Percentiles rank a stretch among this genome's conserved stretches.
Conservation (phyloP, 1,284 basidiomycete species). For the Flammula alnicola region DNA sequence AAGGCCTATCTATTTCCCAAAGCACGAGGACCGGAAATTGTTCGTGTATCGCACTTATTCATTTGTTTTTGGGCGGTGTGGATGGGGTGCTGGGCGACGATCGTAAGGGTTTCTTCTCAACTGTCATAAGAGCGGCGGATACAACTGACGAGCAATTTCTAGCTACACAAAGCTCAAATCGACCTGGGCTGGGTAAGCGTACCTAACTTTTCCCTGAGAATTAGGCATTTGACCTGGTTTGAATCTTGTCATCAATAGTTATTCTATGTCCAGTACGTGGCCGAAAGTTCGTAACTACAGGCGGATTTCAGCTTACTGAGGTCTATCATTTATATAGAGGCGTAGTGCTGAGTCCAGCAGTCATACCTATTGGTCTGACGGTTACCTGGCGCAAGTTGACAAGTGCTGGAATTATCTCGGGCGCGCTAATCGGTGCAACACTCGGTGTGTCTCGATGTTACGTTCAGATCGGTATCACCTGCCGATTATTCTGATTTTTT, state of each 20-base stretch:
- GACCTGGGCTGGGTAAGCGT: slow-evolving; percentile 46
- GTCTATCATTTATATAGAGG: slow-evolving; percentile 38
- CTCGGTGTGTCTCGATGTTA: slow-evolving; percentile 19
- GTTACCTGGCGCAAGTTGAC: slow-evolving; percentile 54
- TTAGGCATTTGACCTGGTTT: not conserved
- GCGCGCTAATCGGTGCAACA: slow-evolving; percentile 46
- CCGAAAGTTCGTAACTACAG: not conserved
- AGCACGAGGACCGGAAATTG: slow-evolving; percentile 53
- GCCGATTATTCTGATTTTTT: not conserved
- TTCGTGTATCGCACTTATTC: slow-evolving; percentile 56
- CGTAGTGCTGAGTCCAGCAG: slow-evolving; percentile 50
- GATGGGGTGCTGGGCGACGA: slow-evolving; percentile 60
- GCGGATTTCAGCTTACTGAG: slow-evolving; percentile 4
- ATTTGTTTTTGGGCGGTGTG: slow-evolving; percentile 64
- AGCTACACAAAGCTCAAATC: slow-evolving; percentile 50
- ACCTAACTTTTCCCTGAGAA: not conserved
- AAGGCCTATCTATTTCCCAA: slow-evolving; percentile 53
- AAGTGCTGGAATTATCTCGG: slow-evolving; percentile 43
- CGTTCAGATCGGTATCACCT: not conserved
- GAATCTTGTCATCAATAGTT: slow-evolving; percentile 26
- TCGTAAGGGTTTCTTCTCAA: slow-evolving; percentile 34
- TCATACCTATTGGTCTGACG: slow-evolving; percentile 52
- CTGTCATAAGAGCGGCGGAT: too few relatives aligned
- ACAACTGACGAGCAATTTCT: not conserved
- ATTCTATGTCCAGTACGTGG: slow-evolving; percentile 51